These are phyloP conservation scores for Nemania serpens DNA, from an alignment of 2,329 filamentous ascomycete genomes.

Conservation along the genomic window DNA sequence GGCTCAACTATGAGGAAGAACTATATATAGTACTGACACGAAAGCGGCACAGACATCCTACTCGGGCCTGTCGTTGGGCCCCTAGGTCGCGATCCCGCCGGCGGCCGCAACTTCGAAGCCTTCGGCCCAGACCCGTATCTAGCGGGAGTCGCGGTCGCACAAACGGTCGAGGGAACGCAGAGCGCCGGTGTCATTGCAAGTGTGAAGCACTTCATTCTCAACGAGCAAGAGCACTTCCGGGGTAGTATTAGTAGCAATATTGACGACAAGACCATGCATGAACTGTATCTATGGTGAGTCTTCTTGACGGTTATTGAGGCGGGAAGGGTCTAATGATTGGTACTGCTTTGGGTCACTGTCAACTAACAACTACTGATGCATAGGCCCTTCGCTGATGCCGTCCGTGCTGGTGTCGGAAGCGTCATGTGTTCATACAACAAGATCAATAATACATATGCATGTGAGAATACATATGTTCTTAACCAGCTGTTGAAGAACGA, in stretches of 20 bases:
- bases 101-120: constrained; percentile 73
- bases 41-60: constrained; percentile 59
- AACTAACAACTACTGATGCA: background rate
- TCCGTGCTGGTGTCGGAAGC: constrained; percentile 66
- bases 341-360: background rate
- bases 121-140: constrained; percentile 75
- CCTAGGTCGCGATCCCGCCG: constrained; percentile 67
- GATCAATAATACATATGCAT: constrained; percentile 77
- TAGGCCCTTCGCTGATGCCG: constrained; percentile 73
- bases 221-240: constrained; percentile 60
- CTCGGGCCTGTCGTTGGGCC: constrained; percentile 66
- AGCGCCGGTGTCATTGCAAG: constrained; percentile 77
- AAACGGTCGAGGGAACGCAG: constrained; percentile 78
- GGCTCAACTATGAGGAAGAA: background rate
- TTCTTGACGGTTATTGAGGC: background rate
- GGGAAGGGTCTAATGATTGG: too few relatives aligned
- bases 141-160: constrained; percentile 70
- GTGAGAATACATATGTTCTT: constrained; percentile 76
- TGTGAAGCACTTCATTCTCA: constrained; percentile 72
- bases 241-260: constrained; percentile 53
- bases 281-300: constrained; percentile 68
- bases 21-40: background rate
- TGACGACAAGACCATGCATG: constrained; percentile 74
- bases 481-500: constrained; percentile 79
- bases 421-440: constrained; percentile 75